Conservation (phyloP, 2,329 filamentous ascomycete species). For the Pleoardoris graminearum region DNA sequence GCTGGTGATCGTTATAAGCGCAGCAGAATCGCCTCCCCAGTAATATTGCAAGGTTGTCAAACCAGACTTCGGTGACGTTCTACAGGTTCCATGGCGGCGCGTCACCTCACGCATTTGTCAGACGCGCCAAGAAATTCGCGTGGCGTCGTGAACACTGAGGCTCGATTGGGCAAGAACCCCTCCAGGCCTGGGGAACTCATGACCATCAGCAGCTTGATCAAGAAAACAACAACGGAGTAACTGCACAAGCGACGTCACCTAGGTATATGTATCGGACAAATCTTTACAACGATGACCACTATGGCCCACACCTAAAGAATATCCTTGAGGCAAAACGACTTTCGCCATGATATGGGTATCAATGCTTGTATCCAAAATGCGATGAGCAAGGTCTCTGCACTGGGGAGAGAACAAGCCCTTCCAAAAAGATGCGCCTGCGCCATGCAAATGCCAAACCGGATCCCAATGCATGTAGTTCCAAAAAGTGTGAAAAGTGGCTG, state of each 20-base stretch:
- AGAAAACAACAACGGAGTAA: not conserved
- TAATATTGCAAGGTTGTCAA: slow-evolving; percentile 15
- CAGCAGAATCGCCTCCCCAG: not conserved
- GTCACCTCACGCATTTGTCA: slow-evolving; percentile 39
- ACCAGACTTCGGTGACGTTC: slow-evolving; percentile 37
- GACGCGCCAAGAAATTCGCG: slow-evolving; percentile 19
- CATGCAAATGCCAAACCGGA: slow-evolving; percentile 10
- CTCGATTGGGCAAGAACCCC: no score
- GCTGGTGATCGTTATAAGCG: slow-evolving; percentile 31
- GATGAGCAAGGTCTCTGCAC: not conserved
- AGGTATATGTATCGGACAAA: not conserved
- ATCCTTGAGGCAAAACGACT: not conserved
- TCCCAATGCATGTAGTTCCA: slow-evolving; percentile 7
- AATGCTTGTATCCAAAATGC: slow-evolving; percentile 16
- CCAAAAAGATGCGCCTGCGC: slow-evolving; percentile 7
- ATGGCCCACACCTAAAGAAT: not conserved
- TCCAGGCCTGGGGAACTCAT: no score
- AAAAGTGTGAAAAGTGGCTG: no score
- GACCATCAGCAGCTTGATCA: no score
- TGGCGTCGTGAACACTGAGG: not conserved
- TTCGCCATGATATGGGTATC: slow-evolving; percentile 24
- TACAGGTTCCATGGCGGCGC: slow-evolving; percentile 37
- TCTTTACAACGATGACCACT: not conserved
- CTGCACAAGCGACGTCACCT: not conserved
- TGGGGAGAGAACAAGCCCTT: not conserved